Evolutionary conservation across 208 protist genomes (phyloP).

Genomic region (Trypanosoma theileri): DNA sequence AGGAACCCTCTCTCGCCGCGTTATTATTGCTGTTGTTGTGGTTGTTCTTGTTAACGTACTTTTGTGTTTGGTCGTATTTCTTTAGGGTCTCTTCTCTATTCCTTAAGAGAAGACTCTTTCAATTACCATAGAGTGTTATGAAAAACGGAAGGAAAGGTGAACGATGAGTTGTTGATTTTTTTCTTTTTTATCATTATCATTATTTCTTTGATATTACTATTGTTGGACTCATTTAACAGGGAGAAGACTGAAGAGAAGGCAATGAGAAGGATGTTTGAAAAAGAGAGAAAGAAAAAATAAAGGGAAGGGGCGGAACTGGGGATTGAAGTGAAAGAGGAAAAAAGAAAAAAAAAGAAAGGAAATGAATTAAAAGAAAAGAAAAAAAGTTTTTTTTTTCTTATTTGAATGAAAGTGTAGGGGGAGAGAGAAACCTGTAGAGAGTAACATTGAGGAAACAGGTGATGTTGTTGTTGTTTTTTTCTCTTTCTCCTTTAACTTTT

Average conservation of each 20-base stretch:
- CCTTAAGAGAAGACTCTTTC: no score
- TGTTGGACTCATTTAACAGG: no score
- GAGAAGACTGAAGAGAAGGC: not conserved
- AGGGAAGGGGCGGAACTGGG: not conserved
- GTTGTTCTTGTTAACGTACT: no score
- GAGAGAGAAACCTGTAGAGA: not conserved
- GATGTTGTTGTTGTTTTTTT: not conserved
- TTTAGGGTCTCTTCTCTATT: no score
- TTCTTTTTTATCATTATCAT: conserved; percentile 1
- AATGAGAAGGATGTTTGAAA: not conserved
- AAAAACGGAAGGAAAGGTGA: no score
- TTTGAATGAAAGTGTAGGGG: not conserved
- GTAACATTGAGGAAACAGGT: no score
- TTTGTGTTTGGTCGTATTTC: no score
- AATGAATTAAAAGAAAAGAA: not conserved
- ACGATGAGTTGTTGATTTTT: not conserved
- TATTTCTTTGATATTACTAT: conserved; percentile 7
- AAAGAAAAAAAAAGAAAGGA: not conserved
- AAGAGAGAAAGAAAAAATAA: not conserved
- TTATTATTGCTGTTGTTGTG: no score
- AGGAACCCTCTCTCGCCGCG: no score
- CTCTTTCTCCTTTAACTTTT: not conserved
- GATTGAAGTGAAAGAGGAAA: not conserved
- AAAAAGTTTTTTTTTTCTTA: conserved; percentile 9
- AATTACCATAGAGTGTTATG: no score